phyloP scores from a whole-genome alignment of 2,329 filamentous ascomycete species.

The Venturia oleaginea region DNA sequence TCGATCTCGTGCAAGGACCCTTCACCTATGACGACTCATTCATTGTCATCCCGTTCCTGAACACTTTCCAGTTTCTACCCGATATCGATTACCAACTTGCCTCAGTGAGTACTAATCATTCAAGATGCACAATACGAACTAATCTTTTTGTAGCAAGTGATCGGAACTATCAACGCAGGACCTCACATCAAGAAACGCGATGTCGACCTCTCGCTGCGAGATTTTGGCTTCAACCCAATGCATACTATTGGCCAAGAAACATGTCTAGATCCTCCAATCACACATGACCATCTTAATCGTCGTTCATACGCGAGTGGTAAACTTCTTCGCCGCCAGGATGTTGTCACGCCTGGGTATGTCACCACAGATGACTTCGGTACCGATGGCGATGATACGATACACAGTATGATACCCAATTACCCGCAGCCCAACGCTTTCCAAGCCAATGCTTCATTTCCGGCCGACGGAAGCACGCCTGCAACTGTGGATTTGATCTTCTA shows the following conservation, averaged over 20 bases:
- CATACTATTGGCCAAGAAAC: conserved; percentile 33
- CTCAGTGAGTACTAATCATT: conserved; percentile 13
- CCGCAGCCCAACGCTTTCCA: conserved; percentile 43
- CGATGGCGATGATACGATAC: conserved; percentile 48
- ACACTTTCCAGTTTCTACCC: conserved; percentile 45
- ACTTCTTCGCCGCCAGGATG: conserved; percentile 42
- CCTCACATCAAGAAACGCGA: conserved; percentile 25
- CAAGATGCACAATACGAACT: neutral
- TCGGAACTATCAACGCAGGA: conserved; percentile 37
- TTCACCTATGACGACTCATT: conserved; percentile 48
- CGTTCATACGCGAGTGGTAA: conserved; percentile 24
- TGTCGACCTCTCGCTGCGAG: conserved; percentile 21
- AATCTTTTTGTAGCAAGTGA: conserved; percentile 21
- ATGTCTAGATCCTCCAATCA: conserved; percentile 40
- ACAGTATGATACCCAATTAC: conserved; percentile 40
- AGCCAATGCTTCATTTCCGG: conserved; percentile 40
- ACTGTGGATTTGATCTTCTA: conserved; percentile 46
- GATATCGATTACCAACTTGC: conserved; percentile 43
- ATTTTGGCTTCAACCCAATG: conserved; percentile 29
- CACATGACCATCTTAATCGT: conserved; percentile 20
- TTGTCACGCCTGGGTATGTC: conserved; percentile 40
- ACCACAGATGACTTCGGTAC: conserved; percentile 49
- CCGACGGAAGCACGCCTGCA: conserved; percentile 32
- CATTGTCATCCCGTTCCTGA: conserved; percentile 48
- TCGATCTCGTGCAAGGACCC: conserved; percentile 53